Evolutionary conservation across 1,139 yeast genomes (phyloP).

Genomic region (Suhomyces bribrorum): DNA sequence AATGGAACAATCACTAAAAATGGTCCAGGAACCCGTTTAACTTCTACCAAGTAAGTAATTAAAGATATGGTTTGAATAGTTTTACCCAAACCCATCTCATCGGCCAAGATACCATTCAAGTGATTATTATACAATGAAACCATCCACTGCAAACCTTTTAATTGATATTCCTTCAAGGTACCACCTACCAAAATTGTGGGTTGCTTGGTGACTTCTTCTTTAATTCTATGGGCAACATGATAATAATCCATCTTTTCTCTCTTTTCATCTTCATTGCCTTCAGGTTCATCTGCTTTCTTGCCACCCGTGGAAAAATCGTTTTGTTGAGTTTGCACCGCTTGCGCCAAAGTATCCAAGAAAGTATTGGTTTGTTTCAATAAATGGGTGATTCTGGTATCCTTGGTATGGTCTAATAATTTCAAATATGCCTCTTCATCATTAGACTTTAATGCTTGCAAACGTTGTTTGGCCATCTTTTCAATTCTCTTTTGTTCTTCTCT

Average conservation of each 20-base stretch:
- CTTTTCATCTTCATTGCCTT: constrained; percentile 42
- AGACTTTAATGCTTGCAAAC: constrained; percentile 81
- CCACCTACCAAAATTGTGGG: constrained; percentile 82
- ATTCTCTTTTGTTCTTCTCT: constrained; percentile 74
- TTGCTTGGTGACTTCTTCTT: constrained; percentile 64
- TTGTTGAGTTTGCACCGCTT: constrained; percentile 76
- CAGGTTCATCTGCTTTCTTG: constrained; percentile 24
- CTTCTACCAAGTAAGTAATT: constrained; percentile 71
- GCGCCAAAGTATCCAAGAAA: constrained; percentile 73
- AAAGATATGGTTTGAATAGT: constrained; percentile 84
- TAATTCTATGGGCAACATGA: constrained; percentile 74
- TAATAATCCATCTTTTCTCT: constrained; percentile 71
- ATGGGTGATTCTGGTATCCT: constrained; percentile 82
- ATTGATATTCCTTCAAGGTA: constrained; percentile 84
- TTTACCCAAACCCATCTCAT: constrained; percentile 90
- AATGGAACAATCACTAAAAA: constrained; percentile 81
- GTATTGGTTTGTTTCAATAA: constrained; percentile 74
- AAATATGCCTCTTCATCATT: constrained; percentile 85
- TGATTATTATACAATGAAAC: constrained; percentile 91
- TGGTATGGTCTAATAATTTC: constrained; percentile 76
- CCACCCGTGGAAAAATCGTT: constrained; percentile 30
- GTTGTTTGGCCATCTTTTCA: constrained; percentile 78
- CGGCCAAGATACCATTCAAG: constrained; percentile 92
- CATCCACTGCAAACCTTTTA: constrained; percentile 98
- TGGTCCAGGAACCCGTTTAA: constrained; percentile 65